Evolutionary conservation across 345 rosid species (phyloP), one percentile per base, ranked within the genome.

Genomic region (Melaleuca quinquenervia): DNA sequence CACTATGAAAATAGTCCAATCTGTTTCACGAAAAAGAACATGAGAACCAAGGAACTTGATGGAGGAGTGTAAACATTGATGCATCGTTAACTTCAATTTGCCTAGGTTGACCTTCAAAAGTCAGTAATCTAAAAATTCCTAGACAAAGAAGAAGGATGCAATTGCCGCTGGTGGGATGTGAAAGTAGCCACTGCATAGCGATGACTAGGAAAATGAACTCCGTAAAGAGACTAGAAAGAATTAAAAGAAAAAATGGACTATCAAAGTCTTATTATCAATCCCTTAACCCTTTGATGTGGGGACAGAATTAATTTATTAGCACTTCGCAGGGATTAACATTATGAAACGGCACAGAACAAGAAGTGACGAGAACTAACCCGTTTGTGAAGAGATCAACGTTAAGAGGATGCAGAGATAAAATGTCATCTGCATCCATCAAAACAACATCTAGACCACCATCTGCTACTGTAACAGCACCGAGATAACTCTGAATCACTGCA

Each of bases 401-500:
- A 84, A 86, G 85, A 7, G 83, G 84, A 83, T 84, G 52, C 50
- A 90, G 54, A 85, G 90, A 83, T 84, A 91, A 87, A 83, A 90
- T 78, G 14, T 92, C 93, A 82, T 96, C 98, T 62, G 94, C 86
- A 88, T 95, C 98, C 44, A 96, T 84, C 83, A 96, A 87, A 86
- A 96, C 93, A 70, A 84, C 94, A 88, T 94, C 94, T 16, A 52
- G 58, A 50, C 87, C 89, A 85, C 90, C 90, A 12, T 86, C 85
- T 64, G 82, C 53, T 24, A 94, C 94, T 83, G 84, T 83, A 49
- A 90, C 54, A 82, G 87, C 84, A 80, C 88, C 85, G 56, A 93
- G 92, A 83, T 88, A 95, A 85, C 87, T 82, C 62, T 92, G 94
- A 85, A 89, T 90, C 88, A 95, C 50, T 84, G 54, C 85, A 22